Percentiles rank a stretch among this genome's conserved stretches.
Evolutionary conservation across 805 yeast species (phyloP).

Genomic region (Martiniozyma abietophila): DNA sequence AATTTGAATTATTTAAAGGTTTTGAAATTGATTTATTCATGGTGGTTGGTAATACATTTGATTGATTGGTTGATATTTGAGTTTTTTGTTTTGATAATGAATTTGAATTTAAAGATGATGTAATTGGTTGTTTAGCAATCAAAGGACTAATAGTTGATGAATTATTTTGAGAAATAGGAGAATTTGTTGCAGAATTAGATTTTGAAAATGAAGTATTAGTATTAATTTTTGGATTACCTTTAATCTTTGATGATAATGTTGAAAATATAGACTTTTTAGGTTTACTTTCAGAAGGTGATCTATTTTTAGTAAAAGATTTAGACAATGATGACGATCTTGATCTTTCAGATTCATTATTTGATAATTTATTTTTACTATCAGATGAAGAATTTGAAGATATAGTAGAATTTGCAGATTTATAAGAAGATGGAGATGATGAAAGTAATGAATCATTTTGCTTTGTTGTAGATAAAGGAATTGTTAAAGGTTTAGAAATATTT

Average conservation of each 20-base stretch:
- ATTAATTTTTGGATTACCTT: constrained; percentile 4
- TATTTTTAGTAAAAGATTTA: constrained; percentile 3
- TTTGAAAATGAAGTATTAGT: neutral
- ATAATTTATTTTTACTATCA: neutral
- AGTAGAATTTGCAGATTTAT: neutral
- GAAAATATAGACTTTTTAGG: constrained; percentile 24
- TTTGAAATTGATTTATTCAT: neutral
- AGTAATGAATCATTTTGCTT: constrained; percentile 2
- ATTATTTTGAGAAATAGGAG: too few species aligned
- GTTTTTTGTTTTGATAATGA: too few species aligned
- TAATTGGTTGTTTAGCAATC: neutral
- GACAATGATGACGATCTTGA: constrained; percentile 9
- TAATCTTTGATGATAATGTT: constrained; percentile 28
- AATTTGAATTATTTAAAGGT: neutral
- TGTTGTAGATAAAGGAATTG: constrained; percentile 1
- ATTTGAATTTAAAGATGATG: too few species aligned
- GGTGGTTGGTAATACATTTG: too few species aligned
- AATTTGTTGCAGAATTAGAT: neutral
- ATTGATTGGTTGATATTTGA: too few species aligned
- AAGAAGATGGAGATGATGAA: constrained; percentile 9
- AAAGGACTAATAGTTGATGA: too few species aligned
- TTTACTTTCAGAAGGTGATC: constrained; percentile 7
- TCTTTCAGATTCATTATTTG: constrained; percentile 9
- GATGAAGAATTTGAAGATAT: constrained; percentile 2
- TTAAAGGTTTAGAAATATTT: constrained; percentile 1